Evolutionary conservation across 2,329 filamentous ascomycete genomes (phyloP).

Genomic region (Cytospora piceicola): DNA sequence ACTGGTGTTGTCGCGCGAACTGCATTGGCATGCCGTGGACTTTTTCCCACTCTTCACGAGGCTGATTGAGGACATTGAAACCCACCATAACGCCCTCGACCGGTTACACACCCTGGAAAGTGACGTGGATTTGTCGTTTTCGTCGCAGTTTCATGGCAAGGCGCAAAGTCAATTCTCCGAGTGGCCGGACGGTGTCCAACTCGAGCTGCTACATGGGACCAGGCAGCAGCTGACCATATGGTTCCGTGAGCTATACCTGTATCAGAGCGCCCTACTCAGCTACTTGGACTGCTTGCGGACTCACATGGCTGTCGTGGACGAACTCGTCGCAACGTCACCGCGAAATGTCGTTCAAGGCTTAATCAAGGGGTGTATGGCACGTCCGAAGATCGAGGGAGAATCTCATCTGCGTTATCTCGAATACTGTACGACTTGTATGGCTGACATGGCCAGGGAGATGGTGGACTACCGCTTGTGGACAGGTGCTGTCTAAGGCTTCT

Average conservation of each 20-base stretch:
- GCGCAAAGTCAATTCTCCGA: neutral
- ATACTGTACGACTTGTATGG: neutral
- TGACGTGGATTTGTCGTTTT: neutral
- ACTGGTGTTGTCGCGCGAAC: neutral
- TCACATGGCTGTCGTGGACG: neutral
- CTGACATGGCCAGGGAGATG: neutral
- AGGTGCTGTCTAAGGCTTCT: neutral
- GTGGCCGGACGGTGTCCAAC: neutral
- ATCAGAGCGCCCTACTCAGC: neutral
- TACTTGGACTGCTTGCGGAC: neutral
- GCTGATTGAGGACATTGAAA: neutral
- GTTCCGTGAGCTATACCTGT: neutral
- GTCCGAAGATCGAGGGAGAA: neutral
- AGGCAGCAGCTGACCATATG: neutral
- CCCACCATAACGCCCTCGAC: neutral
- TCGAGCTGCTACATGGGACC: neutral
- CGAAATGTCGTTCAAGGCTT: neutral
- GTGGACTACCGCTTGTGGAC: neutral
- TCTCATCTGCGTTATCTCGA: neutral
- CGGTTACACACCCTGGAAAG: neutral
- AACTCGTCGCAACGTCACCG: neutral
- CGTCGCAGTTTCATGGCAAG: neutral
- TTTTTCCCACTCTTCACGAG: neutral
- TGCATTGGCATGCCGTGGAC: neutral
- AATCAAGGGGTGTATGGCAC: neutral